Evolutionary conservation across 2,329 filamentous ascomycete species (phyloP), one percentile per base, ranked within the genome.

Genomic region (Hymenoscyphus repandus): DNA sequence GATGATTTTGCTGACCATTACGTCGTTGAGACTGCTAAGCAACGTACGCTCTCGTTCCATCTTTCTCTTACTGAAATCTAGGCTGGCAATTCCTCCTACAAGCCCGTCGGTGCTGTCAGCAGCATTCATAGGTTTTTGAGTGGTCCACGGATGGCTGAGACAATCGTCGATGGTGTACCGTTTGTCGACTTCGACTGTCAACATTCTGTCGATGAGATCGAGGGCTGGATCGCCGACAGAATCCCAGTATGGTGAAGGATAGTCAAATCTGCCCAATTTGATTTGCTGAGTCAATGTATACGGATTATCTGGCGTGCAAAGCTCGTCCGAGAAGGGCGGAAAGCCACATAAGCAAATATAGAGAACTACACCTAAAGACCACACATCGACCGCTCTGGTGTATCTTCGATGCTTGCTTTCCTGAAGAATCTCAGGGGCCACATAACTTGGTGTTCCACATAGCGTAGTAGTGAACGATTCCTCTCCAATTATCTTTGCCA

Each of bases 281-380:
- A 95, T 97, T 71, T 97, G 91, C 61, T 96, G 86, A 1, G 86
- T 87, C 40, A 97, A 75, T 0, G 79, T 89, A 66, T 89, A 96
- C 2, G 93, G 93, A 58, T 91, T 93, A 40, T 95, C 85, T 33
- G 71, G 71, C 1, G 83, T 84, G 70, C 85, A 88, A 0, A 97
- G 81, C 70, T 99, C 93, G 63, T 99, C 93, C 0, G 90, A 95
- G 70, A 99, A 99, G 0, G 93, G 93, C 4, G 92, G 93, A 64
- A 97, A 97, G 33, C 93, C 93, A 66, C 93, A 97, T 5, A 97
- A 79, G 66, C 90, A 96, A 62, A 97, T 97, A 70, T 97, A 99
- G 20, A 99, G 77, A 3, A 99, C 92, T 2, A 99, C 93, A n/a
- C 93, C 93, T 1, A 97, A 77, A 1, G 91, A 96, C 93, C 93